Evolutionary conservation across 2,329 filamentous ascomycete genomes (phyloP).

Genomic region (Penicillium polonicum): DNA sequence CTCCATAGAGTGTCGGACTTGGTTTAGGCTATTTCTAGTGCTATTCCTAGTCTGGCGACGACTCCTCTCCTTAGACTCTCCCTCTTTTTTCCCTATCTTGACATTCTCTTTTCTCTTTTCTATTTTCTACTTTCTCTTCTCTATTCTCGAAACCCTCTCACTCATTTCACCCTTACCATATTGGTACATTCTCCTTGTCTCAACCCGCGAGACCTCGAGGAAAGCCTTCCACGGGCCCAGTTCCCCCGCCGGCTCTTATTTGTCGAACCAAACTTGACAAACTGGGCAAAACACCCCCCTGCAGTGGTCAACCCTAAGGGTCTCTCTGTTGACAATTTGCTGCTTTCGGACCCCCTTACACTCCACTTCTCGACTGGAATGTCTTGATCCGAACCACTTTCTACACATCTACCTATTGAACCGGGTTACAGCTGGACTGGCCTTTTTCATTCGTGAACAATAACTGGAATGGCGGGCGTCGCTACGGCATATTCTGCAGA

Average conservation of each 20-base stretch:
- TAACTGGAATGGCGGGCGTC: slow-evolving; percentile 42
- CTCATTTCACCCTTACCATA: background rate
- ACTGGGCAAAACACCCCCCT: background rate
- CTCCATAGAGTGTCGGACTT: background rate
- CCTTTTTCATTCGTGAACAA: slow-evolving; percentile 21
- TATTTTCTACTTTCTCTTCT: background rate
- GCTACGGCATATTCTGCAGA: slow-evolving; percentile 41
- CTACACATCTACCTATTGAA: slow-evolving; percentile 11
- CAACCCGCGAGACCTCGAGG: slow-evolving; percentile 1
- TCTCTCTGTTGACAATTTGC: slow-evolving; percentile 36
- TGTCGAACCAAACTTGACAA: background rate
- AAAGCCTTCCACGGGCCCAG: background rate
- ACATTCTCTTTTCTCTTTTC: background rate
- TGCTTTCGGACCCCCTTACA: slow-evolving; percentile 29
- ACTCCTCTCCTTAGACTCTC: background rate
- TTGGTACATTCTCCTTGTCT: background rate
- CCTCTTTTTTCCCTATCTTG: background rate
- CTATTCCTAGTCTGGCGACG: slow-evolving; percentile 1
- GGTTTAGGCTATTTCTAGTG: background rate
- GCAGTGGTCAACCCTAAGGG: background rate
- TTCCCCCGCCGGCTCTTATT: background rate
- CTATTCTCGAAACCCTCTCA: background rate
- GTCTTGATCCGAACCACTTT: slow-evolving; percentile 26
- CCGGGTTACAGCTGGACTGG: slow-evolving; percentile 38
- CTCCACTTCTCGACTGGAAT: slow-evolving; percentile 25